A percentile compares a stretch with the other conserved stretches of the same genome.
These are phyloP conservation scores for Zangia roseola DNA, from an alignment of 768 basidiomycete species.

Conservation along the genomic window DNA sequence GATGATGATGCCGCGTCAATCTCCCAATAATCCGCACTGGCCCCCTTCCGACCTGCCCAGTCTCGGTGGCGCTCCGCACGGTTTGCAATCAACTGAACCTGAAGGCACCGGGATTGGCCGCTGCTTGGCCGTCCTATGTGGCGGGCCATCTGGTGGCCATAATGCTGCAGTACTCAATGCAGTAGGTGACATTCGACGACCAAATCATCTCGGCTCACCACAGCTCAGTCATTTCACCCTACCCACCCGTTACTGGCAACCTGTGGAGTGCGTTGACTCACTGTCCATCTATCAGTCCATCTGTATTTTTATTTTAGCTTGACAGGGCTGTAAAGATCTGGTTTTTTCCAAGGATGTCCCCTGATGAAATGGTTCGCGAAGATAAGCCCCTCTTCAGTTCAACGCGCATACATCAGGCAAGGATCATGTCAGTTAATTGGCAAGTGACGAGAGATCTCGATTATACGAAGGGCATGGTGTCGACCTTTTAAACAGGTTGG, in stretches of 20 bases:
- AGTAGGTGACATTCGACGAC: slow-evolving; percentile 35
- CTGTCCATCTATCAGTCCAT: background rate
- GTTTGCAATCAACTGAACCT: slow-evolving; percentile 54
- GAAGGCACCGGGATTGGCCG: slow-evolving; percentile 61
- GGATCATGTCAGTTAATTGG: slow-evolving; percentile 66
- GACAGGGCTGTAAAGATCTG: slow-evolving; percentile 79
- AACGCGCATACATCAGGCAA: slow-evolving; percentile 60
- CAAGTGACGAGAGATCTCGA: slow-evolving; percentile 19
- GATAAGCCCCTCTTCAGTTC: slow-evolving; percentile 80
- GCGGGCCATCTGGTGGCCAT: slow-evolving; percentile 74
- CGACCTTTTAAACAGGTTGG: slow-evolving; percentile 43
- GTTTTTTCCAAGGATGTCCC: slow-evolving; percentile 46
- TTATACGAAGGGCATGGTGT: background rate
- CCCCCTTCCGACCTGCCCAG: slow-evolving; percentile 48
- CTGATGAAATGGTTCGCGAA: slow-evolving; percentile 49
- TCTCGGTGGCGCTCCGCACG: slow-evolving; percentile 67
- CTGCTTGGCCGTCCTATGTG: slow-evolving; percentile 64
- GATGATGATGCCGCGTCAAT: slow-evolving; percentile 30
- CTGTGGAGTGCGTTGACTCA: slow-evolving; percentile 56
- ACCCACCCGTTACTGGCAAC: slow-evolving; percentile 67
- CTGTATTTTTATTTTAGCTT: slow-evolving; percentile 41
- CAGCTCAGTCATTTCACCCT: slow-evolving; percentile 63
- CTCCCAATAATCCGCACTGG: slow-evolving; percentile 58
- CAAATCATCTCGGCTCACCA: slow-evolving; percentile 1
- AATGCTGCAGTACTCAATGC: slow-evolving; percentile 65